Evolutionary conservation across 495 filamentous ascomycete species (phyloP), one percentile per base, ranked within the genome.

Genomic region (Hypoxylon fuscum): DNA sequence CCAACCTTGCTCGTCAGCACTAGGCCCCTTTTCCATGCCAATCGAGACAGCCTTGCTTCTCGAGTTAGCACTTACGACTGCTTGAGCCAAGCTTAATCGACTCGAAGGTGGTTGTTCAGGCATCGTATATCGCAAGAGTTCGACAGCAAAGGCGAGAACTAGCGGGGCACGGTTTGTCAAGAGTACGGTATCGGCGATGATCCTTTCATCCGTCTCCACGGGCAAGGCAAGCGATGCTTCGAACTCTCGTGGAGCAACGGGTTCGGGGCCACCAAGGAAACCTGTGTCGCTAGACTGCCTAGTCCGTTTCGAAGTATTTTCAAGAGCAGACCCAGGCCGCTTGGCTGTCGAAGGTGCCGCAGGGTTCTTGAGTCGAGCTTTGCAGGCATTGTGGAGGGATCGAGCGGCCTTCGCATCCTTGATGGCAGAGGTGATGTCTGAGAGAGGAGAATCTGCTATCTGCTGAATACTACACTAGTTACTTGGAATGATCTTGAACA

Each of bases 71-170:
- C 90, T 92, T 18, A 93, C 88, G 6, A 93, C 84, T 1, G 89
- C 90, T 68, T 94, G 90, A 0, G 83, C 90, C 18, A 96, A 75
- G 69, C 90, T 93, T 18, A 95, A 73, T 37, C 90, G 80, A 62
- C 90, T 91, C 4, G 89, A 92, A n/a, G 88, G 77, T 3, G 91
- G 91, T 69, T 96, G 91, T 57, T 88, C 86, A 0, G 91, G 89
- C 87, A 91, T 93, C 0, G 91, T 93, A 66, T 88, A 85, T 48
- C 87, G 88, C 41, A 93, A 65, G 46, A 93, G 70, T 55, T 82
- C 82, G 12, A 92, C 83, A 1, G 89, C 89, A 74, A 94, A 95
- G 5, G 91, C 91, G 14, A 96, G 76, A 8, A 94, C 88, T 21
- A 96, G 76, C 5, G 91, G 91, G 10, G 91, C 91, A 31, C 91